Base-by-base conservation (phyloP, 257 asterid species). In the Thymus mandschuricus region DNA sequence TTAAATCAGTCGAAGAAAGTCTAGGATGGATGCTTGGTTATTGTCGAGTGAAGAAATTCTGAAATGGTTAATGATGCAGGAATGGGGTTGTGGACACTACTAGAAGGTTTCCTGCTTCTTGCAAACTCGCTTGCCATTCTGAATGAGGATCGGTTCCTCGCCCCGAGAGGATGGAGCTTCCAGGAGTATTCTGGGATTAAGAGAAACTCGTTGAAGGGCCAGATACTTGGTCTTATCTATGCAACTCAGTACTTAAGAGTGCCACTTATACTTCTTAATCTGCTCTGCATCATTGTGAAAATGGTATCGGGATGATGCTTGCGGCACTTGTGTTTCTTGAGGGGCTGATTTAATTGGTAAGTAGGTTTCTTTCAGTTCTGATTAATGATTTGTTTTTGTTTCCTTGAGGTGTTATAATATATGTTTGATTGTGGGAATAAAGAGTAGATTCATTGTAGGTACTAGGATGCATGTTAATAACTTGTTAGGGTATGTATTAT, bases 101-200 rank as follows among this genome's bases (percentile, higher is more conserved):
- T 93, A 61, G 96, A 93, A 80, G 96, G 97, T 33, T 87, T 87
- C 86, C 82, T 93, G 70, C 98, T 93, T 68, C 89, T 93, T 84
- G 97, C 97, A 60, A 93, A 93, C 85, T 89, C 96, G 10, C 69
- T 90, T 71, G 98, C 97, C 70, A 91, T 94, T 66, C 73, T 91
- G 67, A 94, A 94, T n/a, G 98, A 94, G 76, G 98, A 91, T 71
- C 90, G 96, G 51, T 91, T 91, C 72, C 94, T 94, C 76, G 83
- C 95, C 29, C 96, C 96, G 0, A 89, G 91, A 81, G 96, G 99
- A 34, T 94, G 99, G 99, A 89, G 97, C 79, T 91, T 91, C 86
- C 97, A 94, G 75, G 97, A 91, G 75, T 94, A 80, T 66, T 87
- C 96, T 58, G 99, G 99, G 54, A 81, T 91, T 44, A 82, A 80